Percentiles rank a stretch among this genome's conserved stretches.
Conservation (phyloP, 306 rosid genomes). For the Quercus robur region DNA sequence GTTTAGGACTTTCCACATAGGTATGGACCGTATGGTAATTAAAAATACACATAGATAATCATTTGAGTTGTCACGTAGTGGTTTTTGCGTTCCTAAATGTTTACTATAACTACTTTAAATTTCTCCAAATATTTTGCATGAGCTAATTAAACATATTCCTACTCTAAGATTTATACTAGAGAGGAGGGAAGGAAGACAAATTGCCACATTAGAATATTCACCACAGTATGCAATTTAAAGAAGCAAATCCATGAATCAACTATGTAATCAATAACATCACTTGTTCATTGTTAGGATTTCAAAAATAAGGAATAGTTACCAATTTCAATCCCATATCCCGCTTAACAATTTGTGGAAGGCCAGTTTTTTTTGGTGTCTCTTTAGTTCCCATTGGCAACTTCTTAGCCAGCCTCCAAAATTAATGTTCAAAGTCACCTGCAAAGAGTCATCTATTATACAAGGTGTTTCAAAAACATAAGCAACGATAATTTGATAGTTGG, state of each 20-base stretch:
- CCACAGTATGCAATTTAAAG: not conserved
- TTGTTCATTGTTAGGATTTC: not conserved
- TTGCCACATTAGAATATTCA: not conserved
- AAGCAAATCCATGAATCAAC: not conserved
- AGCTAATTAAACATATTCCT: not conserved
- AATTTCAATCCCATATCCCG: conserved; percentile 62
- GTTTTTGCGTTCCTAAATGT: not conserved
- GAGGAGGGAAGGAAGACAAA: not conserved
- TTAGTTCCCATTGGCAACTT: conserved; percentile 46
- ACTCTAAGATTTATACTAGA: not conserved
- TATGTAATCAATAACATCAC: not conserved
- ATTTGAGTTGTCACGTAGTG: no score
- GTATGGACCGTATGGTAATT: no score
- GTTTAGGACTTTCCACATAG: no score
- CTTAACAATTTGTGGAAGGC: conserved; percentile 56
- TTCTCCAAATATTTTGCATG: not conserved
- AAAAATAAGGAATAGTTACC: conserved; percentile 42
- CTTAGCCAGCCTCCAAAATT: conserved; percentile 1
- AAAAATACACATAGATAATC: no score
- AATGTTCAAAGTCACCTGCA: no score
- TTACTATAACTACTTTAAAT: not conserved
- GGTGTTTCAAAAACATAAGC: no score
- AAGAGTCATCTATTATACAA: no score
- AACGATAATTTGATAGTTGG: no score
- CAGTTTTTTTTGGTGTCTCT: conserved; percentile 32